Conservation (phyloP, 129 eudicot genomes). For the Mikania micrantha region DNA sequence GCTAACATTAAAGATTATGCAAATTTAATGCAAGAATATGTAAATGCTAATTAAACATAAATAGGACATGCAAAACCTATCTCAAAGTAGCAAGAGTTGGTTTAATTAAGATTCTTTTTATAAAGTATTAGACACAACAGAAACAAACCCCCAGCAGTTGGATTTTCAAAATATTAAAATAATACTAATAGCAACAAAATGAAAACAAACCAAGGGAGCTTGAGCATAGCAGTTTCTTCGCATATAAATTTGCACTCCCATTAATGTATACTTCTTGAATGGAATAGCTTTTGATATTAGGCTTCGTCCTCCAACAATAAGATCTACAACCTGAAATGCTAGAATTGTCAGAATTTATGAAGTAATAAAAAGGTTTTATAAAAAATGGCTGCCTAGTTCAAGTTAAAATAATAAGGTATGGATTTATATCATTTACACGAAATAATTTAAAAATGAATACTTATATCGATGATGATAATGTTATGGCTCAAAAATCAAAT, state of each 20-base stretch:
- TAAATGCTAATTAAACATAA: neutral
- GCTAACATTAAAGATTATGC: neutral
- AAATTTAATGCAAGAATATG: neutral
- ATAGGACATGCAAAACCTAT: constrained; percentile 5
- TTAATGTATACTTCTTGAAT: constrained; percentile 9
- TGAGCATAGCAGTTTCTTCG: neutral
- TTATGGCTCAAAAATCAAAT: neutral
- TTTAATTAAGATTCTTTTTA: constrained; percentile 1
- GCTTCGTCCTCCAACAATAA: constrained; percentile 9
- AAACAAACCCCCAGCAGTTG: constrained; percentile 9
- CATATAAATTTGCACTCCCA: constrained; percentile 6
- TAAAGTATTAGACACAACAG: constrained; percentile 8
- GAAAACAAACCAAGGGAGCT: constrained; percentile 25
- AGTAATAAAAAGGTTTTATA: neutral
- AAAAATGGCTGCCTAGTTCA: neutral
- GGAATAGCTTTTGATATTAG: constrained; percentile 1
- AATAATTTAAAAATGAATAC: neutral
- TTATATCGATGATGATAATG: neutral
- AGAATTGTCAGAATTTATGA: constrained; percentile 11
- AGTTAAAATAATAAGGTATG: neutral
- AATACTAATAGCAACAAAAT: neutral
- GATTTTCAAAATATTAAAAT: neutral
- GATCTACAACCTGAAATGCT: constrained; percentile 16
- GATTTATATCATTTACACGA: neutral
- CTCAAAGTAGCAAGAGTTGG: neutral